Base-by-base conservation (phyloP, 805 yeast species). In the Millerozyma miso region DNA sequence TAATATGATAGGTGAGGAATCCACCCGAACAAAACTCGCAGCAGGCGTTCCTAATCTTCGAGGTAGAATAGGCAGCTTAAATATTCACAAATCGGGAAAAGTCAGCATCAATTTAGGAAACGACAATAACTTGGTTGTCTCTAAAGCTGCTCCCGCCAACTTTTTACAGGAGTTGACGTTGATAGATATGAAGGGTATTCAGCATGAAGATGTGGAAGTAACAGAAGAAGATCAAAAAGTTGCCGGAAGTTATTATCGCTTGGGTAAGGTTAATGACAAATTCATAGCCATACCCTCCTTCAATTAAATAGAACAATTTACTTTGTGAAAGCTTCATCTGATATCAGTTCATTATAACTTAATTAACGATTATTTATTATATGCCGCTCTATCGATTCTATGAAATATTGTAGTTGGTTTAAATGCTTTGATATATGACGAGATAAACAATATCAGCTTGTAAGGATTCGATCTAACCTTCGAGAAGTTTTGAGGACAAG, bases 51-150 rank as follows among this genome's bases (percentile, higher is more conserved):
- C 47, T 12, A 40, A 41, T 4, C 42, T 53, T 37, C 50, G 49
- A 7, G 97, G 97, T 1, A 71, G 71, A 42, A 72, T 88, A 32
- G 97, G 97, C 4, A 71, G 76, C 7, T 56, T 91, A 29, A 77
- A 91, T 42, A 71, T 83, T 37, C 97, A 90, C 60, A 78, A 82
- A 54, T 87, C 96, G 1, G 98, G 98, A 3, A 86, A 78, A 57
- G 60, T 88, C 16, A 74, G 95, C 3, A 75, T 90, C 60, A 76
- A 79, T 46, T 66, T 91, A 32, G 96, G 96, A 12, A 77, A 80
- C 40, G 76, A 79, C 5, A 71, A 77, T 3, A 75, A 82, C 73
- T 51, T 70, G 36, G 88, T 84, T 43, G 80, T 89, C 17, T 69
- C 81, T 3, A 74, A 77, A 53, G 97, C 97, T 13, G 80, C 87